A percentile compares a stretch with the other conserved stretches of the same genome.
phyloP scores from a whole-genome alignment of 352 stramenopile species.

The Plasmopara viticola region DNA sequence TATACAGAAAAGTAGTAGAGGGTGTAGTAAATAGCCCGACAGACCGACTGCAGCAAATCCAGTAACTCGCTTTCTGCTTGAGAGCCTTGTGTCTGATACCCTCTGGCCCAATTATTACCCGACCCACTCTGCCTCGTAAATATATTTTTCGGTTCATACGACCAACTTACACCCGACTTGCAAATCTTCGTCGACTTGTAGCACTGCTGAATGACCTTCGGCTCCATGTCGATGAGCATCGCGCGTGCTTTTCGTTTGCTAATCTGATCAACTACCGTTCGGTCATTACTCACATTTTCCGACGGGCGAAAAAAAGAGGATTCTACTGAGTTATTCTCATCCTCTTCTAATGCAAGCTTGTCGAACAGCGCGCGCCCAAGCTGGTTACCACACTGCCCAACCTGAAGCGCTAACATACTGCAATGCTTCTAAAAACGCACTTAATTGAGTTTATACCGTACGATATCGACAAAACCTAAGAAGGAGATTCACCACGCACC shows the following conservation, averaged over 20 bases:
- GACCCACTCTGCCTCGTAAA: constrained; percentile 61
- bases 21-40: background rate
- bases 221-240: constrained; percentile 82
- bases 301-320: too few species aligned
- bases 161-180: constrained; percentile 19
- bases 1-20: too few species aligned
- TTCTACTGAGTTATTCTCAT: background rate
- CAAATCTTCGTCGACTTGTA: constrained; percentile 11
- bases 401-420: constrained; percentile 62
- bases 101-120: constrained; percentile 79
- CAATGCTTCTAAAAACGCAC: too few species aligned
- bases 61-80: constrained; percentile 35
- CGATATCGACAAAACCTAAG: too few species aligned
- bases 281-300: constrained; percentile 3
- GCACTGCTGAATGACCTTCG: constrained; percentile 62
- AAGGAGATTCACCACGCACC: background rate
- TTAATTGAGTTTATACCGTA: too few species aligned
- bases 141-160: constrained; percentile 37
- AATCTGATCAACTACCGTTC: constrained; percentile 19
- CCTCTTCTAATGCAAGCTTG: constrained; percentile 38
- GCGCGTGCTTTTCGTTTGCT: constrained; percentile 34
- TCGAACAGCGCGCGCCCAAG: constrained; percentile 57
- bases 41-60: constrained; percentile 46
- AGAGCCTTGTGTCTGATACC: constrained; percentile 48
- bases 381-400: constrained; percentile 79